These are phyloP conservation scores for Flaveria floridana DNA, from an alignment of 140 eudicot genomes.

Conservation along the genomic window DNA sequence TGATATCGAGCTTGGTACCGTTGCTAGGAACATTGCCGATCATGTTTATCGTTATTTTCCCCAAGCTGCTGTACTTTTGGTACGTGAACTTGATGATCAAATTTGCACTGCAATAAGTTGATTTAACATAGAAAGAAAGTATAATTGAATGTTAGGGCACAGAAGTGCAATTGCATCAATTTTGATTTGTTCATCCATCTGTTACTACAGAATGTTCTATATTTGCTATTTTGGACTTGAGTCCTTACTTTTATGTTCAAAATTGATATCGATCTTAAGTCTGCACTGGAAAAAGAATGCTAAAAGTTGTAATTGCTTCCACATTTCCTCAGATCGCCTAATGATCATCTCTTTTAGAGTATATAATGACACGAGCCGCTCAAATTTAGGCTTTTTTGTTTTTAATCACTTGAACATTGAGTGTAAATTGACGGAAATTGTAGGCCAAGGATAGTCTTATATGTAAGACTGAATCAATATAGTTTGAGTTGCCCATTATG, in stretches of 20 bases:
- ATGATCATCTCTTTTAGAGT: neutral
- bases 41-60: slow-evolving; percentile 76
- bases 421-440: neutral
- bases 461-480: neutral
- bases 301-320: slow-evolving; percentile 5
- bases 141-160: neutral
- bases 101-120: neutral
- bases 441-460: neutral
- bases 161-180: neutral
- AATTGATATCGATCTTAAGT: neutral
- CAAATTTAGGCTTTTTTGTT: neutral
- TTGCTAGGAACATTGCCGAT: slow-evolving; percentile 87
- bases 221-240: neutral
- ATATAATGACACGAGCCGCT: neutral
- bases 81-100: slow-evolving; percentile 23
- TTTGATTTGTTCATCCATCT: neutral
- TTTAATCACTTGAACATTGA: neutral
- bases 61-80: slow-evolving; percentile 79
- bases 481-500: too few species aligned
- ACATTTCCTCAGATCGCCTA: neutral
- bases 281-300: slow-evolving; percentile 12
- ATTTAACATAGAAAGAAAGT: neutral
- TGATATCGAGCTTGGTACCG: slow-evolving; percentile 68
- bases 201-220: neutral
- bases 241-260: neutral